Evolutionary conservation across 352 stramenopile genomes (phyloP), one percentile per base, ranked within the genome.

Genomic region (Chrysophaeum taylorii): DNA sequence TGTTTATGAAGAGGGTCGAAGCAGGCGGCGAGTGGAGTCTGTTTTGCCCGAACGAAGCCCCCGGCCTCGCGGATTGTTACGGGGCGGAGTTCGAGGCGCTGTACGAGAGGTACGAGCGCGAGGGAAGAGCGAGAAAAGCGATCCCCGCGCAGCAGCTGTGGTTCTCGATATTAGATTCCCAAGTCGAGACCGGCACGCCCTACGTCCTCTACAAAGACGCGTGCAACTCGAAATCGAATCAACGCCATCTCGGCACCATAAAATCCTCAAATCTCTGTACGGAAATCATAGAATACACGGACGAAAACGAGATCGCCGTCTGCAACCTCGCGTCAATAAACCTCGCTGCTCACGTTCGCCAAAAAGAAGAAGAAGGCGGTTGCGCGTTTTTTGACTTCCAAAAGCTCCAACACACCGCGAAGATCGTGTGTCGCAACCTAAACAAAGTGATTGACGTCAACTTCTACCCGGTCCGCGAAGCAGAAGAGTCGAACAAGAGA

Each of bases 151-250:
- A 98, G 76, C 84, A 97, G 77, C 81, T 99, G 23, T 99, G 95
- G 95, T 98, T 98, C 81, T 88, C 91, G 31, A 96, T 99, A 78
- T 80, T 98, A 61, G 93, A 98, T 62, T 91, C 90, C 35, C 95
- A 99, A 85, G 94, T 99, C 52, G 95, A 99, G 82, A 99, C 95
- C 0, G 95, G 95, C 63, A 98, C 94, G 57, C 95, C 96, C 0
- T 99, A 98, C 83, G 98, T 99, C 92, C 82, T 98, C 7, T 99
- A 95, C 87, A 99, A 99, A 84, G 96, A 99, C 84, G 84, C 92
- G 53, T 97, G 89, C 79, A 99, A 99, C 79, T 76, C 75, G 75
- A 99, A 99, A 79, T 97, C 89, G 29, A 99, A 99, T 84, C 96
- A 99, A 84, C 85, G 98, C 81, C 98, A 99, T 78, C 82, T 99